phyloP scores from a whole-genome alignment of 1,139 yeast species.

The Tardiomyces digboiensis region DNA sequence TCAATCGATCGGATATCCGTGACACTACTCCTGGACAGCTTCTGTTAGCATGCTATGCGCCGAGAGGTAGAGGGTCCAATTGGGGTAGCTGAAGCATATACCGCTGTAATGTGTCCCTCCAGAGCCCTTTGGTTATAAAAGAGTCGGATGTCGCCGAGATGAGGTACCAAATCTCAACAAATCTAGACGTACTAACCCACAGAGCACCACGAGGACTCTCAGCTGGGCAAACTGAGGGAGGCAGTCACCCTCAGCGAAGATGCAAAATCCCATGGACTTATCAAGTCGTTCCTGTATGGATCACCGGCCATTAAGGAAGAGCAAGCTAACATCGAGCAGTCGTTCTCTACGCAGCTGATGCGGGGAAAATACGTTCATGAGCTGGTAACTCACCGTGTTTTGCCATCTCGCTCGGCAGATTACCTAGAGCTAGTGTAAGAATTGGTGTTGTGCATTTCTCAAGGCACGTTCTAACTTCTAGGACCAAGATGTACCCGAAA shows the following conservation, averaged over 20 bases:
- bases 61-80: no score
- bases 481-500: conserved; percentile 24
- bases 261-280: conserved; percentile 5
- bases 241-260: conserved; percentile 1
- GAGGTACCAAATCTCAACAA: no score
- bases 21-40: no score
- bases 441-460: neutral
- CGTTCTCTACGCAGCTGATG: conserved; percentile 28
- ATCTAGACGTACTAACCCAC: neutral
- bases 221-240: conserved; percentile 2
- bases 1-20: no score
- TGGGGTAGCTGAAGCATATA: no score
- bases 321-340: conserved; percentile 25
- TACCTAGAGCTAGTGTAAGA: conserved; percentile 24
- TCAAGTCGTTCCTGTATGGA: conserved; percentile 31
- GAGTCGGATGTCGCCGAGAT: no score
- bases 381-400: conserved; percentile 28
- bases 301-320: conserved; percentile 26
- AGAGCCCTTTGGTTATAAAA: no score
- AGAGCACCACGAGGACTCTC: conserved; percentile 2
- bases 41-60: no score
- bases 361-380: conserved; percentile 36
- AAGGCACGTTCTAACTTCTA: no score
- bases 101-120: no score
- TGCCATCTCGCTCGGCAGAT: conserved; percentile 27